phyloP scores from a whole-genome alignment of 345 rosid genomes.

The Arabis alpina region DNA sequence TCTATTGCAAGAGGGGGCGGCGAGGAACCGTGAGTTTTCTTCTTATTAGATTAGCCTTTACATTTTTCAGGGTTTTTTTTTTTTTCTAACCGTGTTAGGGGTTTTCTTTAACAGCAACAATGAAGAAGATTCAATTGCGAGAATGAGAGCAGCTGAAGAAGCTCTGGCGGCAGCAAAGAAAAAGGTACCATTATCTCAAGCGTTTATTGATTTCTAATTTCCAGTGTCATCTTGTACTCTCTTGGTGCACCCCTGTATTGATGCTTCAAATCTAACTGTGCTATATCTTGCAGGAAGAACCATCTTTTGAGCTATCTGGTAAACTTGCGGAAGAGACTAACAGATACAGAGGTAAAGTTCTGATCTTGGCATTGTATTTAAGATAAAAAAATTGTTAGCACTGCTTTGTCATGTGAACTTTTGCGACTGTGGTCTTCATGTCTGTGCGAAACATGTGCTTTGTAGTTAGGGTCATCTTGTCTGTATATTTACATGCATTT shows the following conservation, averaged over 20 bases:
- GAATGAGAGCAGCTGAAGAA: constrained; percentile 90
- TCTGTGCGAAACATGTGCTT: constrained; percentile 21
- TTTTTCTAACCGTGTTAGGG: constrained; percentile 34
- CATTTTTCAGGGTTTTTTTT: constrained; percentile 17
- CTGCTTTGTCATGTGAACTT: constrained; percentile 5
- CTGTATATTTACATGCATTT: neutral
- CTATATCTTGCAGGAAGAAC: constrained; percentile 67
- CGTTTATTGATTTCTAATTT: constrained; percentile 16
- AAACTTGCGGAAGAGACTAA: constrained; percentile 98
- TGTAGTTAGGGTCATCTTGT: neutral
- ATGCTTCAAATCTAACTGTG: constrained; percentile 16
- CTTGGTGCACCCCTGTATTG: constrained; percentile 1
- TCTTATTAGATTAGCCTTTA: constrained; percentile 19
- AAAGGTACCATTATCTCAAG: constrained; percentile 53
- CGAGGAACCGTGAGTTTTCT: constrained; percentile 44
- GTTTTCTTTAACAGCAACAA: constrained; percentile 55
- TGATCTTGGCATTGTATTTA: constrained; percentile 1
- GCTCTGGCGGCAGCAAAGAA: constrained; percentile 79
- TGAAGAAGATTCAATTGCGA: constrained; percentile 71
- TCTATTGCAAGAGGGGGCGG: constrained; percentile 52
- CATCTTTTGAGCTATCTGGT: constrained; percentile 95
- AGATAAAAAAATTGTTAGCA: constrained; percentile 11
- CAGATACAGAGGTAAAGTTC: constrained; percentile 71
- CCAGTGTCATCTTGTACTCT: constrained; percentile 1
- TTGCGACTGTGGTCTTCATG: constrained; percentile 18